These are phyloP conservation scores for Perkinsus marinus DNA, from an alignment of 169 alveolate species.

Conservation along the genomic window DNA sequence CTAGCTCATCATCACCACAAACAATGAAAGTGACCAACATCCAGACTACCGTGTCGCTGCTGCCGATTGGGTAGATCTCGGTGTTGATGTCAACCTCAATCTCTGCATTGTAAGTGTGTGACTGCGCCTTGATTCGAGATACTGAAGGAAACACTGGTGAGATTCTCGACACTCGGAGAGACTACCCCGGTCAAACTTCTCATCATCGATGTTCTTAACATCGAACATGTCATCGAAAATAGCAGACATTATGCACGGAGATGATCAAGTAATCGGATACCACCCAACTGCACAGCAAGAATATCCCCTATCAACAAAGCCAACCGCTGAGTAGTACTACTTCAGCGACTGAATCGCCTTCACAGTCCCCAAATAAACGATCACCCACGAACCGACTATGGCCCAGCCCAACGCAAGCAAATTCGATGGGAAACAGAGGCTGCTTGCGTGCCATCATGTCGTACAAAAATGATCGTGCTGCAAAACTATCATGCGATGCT, in stretches of 20 bases:
- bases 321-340: too few relatives aligned
- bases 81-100: neutral
- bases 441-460: neutral
- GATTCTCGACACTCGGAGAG: neutral
- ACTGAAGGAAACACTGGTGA: neutral
- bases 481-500: neutral
- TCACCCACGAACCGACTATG: too few relatives aligned
- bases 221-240: neutral
- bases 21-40: too few relatives aligned
- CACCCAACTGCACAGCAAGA: too few relatives aligned
- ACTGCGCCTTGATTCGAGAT: neutral
- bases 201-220: neutral
- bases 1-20: too few relatives aligned
- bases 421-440: neutral
- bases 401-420: neutral
- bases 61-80: neutral
- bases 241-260: neutral
- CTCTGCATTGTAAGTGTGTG: neutral
- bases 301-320: too few relatives aligned
- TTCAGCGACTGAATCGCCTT: neutral
- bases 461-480: neutral
- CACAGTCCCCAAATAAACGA: too few relatives aligned
- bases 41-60: neutral
- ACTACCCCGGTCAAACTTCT: neutral
- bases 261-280: neutral